These are phyloP conservation scores for Suillus plorans DNA, from an alignment of 768 basidiomycete genomes.

Conservation along the genomic window DNA sequence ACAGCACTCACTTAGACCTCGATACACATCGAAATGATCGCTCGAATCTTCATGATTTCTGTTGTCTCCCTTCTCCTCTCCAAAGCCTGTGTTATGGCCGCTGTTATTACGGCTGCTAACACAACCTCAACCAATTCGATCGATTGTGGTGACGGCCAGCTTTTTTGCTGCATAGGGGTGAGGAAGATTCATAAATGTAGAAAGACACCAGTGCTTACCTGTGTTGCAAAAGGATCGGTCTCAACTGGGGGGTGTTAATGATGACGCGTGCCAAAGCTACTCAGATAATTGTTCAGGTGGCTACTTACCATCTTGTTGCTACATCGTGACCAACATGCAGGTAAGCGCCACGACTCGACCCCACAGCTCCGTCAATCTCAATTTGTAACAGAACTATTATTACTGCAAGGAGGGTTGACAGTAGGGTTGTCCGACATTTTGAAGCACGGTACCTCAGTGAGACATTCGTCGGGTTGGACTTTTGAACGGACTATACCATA, in stretches of 20 bases:
- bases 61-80: too few relatives aligned
- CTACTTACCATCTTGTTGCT: background rate
- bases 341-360: background rate
- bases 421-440: background rate
- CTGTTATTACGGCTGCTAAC: background rate
- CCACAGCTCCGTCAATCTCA: background rate
- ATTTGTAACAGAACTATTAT: background rate
- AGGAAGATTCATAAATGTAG: background rate
- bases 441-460: background rate
- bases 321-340: background rate
- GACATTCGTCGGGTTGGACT: background rate
- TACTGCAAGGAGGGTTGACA: background rate
- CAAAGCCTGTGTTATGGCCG: background rate
- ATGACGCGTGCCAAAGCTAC: background rate
- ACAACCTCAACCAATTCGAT: background rate
- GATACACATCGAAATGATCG: too few relatives aligned
- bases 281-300: background rate
- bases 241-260: background rate
- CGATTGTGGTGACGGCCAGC: background rate
- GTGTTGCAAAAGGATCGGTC: background rate
- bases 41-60: too few relatives aligned
- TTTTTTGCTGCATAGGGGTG: background rate
- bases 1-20: too few relatives aligned
- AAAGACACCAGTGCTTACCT: background rate
- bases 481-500: background rate